Evolutionary conservation across 78 protist genomes (phyloP), one percentile per base, ranked within the genome.

Genomic region (slime mould (Dictyostelium discoideum)): DNA sequence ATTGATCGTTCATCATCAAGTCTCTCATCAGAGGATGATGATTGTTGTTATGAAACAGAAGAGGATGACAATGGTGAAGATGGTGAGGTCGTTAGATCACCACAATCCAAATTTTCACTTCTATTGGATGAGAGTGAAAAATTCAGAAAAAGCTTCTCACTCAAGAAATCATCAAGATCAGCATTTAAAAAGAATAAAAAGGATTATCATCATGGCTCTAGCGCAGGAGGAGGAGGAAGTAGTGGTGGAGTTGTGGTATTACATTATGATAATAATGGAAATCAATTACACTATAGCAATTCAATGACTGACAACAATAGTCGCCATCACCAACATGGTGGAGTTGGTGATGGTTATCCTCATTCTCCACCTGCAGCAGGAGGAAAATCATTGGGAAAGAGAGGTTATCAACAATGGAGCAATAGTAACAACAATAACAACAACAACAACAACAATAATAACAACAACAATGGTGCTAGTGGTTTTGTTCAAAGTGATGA

Each of bases 101-200:
- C 94, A 32, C 79, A 67, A 60, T 81, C 85, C 8, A 88, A 88
- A 67, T 84, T 88, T 29, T 88, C 94, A 42, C 77, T 37, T 37
- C 73, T 88, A 10, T 79, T 88, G 29, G 86, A 88, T 67, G 94
- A 78, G 48, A 79, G 86, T 29, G 94, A 88, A 46, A 48, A 80
- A 65, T 60, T 48, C 2, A 40, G 85, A 40, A 84, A 84, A 63
- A 37, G 11, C 2, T 42, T 84, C 63, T n/a, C 37, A 13, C 48
- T 76, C 40, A 39, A 29, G 39, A 76, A 76, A 39, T 76, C 82
- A 76, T 44, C 86, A 54, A 44, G 63, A 81, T 44, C 86, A 50
- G 44, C 63, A 22, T 79, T 79, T n/a, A 79, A 79, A 44, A 39
- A 39, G 60, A 79, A 79, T 3, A 69, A 69, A 69, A 60, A 60